Conservation (phyloP, 805 yeast genomes). For the Suhomyces vadensis region DNA sequence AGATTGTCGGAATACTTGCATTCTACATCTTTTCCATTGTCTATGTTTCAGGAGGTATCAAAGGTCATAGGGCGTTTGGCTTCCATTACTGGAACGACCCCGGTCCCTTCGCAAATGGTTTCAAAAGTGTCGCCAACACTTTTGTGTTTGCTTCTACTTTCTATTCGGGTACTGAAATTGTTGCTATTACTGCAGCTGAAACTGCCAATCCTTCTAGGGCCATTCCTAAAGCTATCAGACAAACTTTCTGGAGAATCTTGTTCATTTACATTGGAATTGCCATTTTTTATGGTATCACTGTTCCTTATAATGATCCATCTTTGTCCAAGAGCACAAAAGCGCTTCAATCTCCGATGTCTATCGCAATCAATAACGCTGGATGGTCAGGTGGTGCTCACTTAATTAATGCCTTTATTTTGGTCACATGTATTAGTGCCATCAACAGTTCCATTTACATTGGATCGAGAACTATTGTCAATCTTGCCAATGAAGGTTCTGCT, state of each 20-base stretch:
- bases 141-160: conserved; percentile 62
- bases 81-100: conserved; percentile 46
- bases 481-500: conserved; percentile 62
- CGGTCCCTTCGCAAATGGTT: conserved; percentile 47
- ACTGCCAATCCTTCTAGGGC: conserved; percentile 58
- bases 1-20: conserved; percentile 48
- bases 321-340: conserved; percentile 39
- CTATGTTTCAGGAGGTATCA: conserved; percentile 46
- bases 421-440: conserved; percentile 68
- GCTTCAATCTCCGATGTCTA: conserved; percentile 45
- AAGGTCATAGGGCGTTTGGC: conserved; percentile 39
- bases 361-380: conserved; percentile 42
- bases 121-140: conserved; percentile 56
- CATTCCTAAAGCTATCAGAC: conserved; percentile 58
- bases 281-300: conserved; percentile 58
- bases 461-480: conserved; percentile 62
- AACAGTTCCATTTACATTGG: conserved; percentile 71
- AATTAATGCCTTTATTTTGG: conserved; percentile 60
- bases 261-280: conserved; percentile 55
- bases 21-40: conserved; percentile 53
- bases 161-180: conserved; percentile 58
- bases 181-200: conserved; percentile 63
- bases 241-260: conserved; percentile 55
- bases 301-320: conserved; percentile 54
- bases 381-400: conserved; percentile 50